phyloP scores from a whole-genome alignment of 768 basidiomycete genomes.

The Sistotremastrum suecicum region DNA sequence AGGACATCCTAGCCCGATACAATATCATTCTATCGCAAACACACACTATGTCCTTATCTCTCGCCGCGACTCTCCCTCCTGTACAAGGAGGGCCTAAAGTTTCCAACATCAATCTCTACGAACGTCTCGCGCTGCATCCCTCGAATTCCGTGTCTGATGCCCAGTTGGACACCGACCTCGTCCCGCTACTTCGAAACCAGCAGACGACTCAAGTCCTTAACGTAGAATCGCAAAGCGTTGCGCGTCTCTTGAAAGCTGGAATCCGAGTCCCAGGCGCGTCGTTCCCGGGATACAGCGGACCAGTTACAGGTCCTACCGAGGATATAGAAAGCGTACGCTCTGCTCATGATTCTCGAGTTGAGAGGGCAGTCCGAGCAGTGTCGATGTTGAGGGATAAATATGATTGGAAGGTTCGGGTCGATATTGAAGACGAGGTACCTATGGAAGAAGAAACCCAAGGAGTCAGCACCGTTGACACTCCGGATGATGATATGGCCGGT shows the following conservation, averaged over 20 bases:
- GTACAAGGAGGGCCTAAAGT: conserved; percentile 10
- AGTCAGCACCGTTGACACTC: too few relatives aligned
- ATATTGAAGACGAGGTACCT: conserved; percentile 65
- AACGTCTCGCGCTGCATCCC: conserved; percentile 59
- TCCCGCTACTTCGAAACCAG: conserved; percentile 61
- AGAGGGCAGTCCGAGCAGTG: conserved; percentile 68
- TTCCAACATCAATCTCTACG: conserved; percentile 30
- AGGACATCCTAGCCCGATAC: conserved; percentile 77
- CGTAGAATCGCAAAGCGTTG: conserved; percentile 58
- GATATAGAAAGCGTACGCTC: conserved; percentile 49
- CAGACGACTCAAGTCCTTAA: conserved; percentile 66
- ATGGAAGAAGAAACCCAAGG: conserved; percentile 28
- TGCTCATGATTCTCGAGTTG: conserved; percentile 63
- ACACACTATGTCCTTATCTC: conserved; percentile 56
- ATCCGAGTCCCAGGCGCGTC: conserved; percentile 35
- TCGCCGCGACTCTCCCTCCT: conserved; percentile 25
- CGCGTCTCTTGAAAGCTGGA: conserved; percentile 56
- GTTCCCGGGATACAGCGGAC: conserved; percentile 25
- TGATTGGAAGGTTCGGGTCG: conserved; percentile 73
- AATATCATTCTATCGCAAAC: conserved; percentile 74
- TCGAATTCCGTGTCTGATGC: conserved; percentile 39
- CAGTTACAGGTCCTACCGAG: conserved; percentile 48
- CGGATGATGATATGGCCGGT: too few relatives aligned
- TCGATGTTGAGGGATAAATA: conserved; percentile 65
- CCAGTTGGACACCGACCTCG: conserved; percentile 60